Base-by-base conservation (phyloP, 306 rosid species). In the Gillenia trifoliata region DNA sequence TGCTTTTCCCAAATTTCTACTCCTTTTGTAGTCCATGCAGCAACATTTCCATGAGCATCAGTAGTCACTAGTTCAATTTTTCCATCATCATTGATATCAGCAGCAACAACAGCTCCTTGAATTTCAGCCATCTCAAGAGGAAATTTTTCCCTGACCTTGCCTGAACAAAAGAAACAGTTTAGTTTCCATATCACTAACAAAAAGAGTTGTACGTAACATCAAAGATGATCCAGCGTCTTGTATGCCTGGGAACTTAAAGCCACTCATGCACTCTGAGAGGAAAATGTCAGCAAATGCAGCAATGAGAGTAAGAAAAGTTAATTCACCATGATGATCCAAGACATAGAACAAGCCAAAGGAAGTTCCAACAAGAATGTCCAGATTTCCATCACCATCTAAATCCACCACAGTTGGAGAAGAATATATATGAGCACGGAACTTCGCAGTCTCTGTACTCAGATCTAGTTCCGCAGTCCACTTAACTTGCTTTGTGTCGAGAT, bases 71-170 rank as follows among this genome's bases (percentile, higher is more conserved):
- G 85, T 79, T 94, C 99, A 86, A 94, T 92, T 86, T 94, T 94
- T 62, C 99, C 99, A 83, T 94, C 99, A 45, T 94, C 99, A 85
- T 94, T 94, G 81, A 94, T 83, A 78, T 94, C 99, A 75, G 99
- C 96, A 10, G 99, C 99, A 86, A 85, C 85, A 70, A 92, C 93
- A 41, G 86, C 88, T 74, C 89, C 99, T 81, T 87, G 97, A 81
- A 94, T 94, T 85, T 94, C 97, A 38, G 97, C 99, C 97, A 94
- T 94, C 85, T 94, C 91, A 83, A 92, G 99, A 64, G 99, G 99
- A 80, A 94, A 94, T 65, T 94, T 94, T 55, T 85, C 86, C 87
- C 97, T 92, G 56, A 89, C 85, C 86, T 92, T 89, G 66, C 99
- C 99, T 94, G 81, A 76, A 80, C 77, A 81, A 70, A 75, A 59